Percentiles rank a stretch among this genome's conserved stretches.
phyloP scores from a whole-genome alignment of 768 basidiomycete genomes.

The Lentinula raphanica region DNA sequence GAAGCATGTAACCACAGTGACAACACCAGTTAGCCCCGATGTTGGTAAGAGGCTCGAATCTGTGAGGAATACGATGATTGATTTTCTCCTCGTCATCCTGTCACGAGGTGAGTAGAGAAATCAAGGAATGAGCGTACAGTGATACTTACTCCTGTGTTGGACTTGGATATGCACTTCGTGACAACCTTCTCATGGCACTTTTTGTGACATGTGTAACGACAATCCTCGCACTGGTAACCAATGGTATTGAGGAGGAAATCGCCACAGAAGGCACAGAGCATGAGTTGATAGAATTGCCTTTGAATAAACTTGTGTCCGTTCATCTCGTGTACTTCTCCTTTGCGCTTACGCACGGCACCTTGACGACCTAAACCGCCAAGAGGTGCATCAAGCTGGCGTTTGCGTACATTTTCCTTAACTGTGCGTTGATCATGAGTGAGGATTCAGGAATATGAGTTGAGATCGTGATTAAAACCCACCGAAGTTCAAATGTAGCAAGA shows the following conservation, averaged over 20 bases:
- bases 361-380: slow-evolving; percentile 90
- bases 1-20: slow-evolving; percentile 97
- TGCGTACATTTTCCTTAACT: slow-evolving; percentile 98
- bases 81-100: slow-evolving; percentile 99
- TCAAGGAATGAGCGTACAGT: neutral
- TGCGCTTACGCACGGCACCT: slow-evolving; percentile 95
- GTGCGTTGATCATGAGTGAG: slow-evolving; percentile 7
- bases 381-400: slow-evolving; percentile 87
- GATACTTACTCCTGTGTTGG: slow-evolving; percentile 78
- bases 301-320: slow-evolving; percentile 98
- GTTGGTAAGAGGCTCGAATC: slow-evolving; percentile 95
- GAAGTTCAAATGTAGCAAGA: slow-evolving; percentile 85
- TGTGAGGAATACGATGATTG: slow-evolving; percentile 98
- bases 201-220: slow-evolving; percentile 98
- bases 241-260: slow-evolving; percentile 96
- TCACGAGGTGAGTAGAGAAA: neutral
- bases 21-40: slow-evolving; percentile 99
- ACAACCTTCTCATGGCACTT: slow-evolving; percentile 99
- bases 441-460: slow-evolving; percentile 10
- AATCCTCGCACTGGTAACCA: slow-evolving; percentile 99
- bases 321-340: slow-evolving; percentile 98
- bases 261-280: slow-evolving; percentile 96
- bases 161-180: slow-evolving; percentile 98
- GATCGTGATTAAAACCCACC: slow-evolving; percentile 45
- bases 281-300: slow-evolving; percentile 96